These are phyloP conservation scores for Myxozyma kluyveri DNA, from an alignment of 805 yeast species.

Conservation along the genomic window DNA sequence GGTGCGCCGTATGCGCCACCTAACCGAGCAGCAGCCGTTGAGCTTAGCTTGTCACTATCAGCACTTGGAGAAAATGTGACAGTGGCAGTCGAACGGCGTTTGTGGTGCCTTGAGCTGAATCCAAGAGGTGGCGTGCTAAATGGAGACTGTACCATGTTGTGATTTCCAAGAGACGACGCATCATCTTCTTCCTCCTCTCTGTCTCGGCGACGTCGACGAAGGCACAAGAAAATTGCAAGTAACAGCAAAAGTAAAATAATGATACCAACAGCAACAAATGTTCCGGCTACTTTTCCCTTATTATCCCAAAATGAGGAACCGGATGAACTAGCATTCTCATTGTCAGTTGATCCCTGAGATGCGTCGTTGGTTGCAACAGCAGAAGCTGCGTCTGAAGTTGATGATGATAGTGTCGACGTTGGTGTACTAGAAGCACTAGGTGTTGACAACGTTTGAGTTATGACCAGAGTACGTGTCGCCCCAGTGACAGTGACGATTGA, in stretches of 20 bases:
- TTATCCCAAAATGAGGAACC: conserved; percentile 56
- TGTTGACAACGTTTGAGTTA: conserved; percentile 10
- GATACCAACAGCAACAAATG: conserved; percentile 75
- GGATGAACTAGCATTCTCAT: background rate
- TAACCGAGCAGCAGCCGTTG: conserved; percentile 25
- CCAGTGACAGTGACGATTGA: conserved; percentile 34
- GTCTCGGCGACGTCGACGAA: conserved; percentile 36
- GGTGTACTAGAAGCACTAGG: conserved; percentile 16
- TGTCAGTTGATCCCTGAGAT: conserved; percentile 8
- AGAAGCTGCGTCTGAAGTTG: conserved; percentile 7
- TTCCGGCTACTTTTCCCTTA: conserved; percentile 81
- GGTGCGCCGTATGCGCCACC: conserved; percentile 25
- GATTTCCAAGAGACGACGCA: conserved; percentile 10
- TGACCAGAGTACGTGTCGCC: conserved; percentile 29
- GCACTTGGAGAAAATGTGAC: conserved; percentile 5
- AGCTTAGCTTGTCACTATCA: conserved; percentile 28
- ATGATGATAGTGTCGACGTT: conserved; percentile 1
- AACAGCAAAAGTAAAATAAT: conserved; percentile 49
- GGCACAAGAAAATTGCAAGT: conserved; percentile 46
- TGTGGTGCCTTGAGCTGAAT: conserved; percentile 6
- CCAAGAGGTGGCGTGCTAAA: conserved; percentile 17
- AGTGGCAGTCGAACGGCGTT: conserved; percentile 10
- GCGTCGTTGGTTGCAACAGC: conserved; percentile 3
- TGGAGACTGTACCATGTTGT: conserved; percentile 20
- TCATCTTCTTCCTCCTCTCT: conserved; percentile 19